Base-by-base conservation (phyloP, 306 rosid genomes). In the Echinosophora koreensis region DNA sequence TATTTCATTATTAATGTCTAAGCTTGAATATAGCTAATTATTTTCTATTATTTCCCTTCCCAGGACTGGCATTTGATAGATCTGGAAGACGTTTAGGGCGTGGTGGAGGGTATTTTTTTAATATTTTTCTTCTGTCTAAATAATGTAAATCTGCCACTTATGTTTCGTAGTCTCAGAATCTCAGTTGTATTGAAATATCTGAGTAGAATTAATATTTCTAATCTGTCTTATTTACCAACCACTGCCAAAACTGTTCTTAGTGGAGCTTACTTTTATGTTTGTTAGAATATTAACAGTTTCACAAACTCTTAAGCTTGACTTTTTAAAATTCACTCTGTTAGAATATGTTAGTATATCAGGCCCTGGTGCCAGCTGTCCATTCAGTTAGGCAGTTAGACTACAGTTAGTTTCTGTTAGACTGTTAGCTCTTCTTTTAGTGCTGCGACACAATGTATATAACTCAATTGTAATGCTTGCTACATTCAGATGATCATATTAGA, bases 11-110 rank as follows among this genome's bases (percentile, higher is more conserved):
- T 27, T 68, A 74, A 16, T 60, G 50, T 78, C 30, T 66, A 34
- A 52, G 51, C 60, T n/a, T 80, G 67, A 63, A 12, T 50, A 7
- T 78, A 68, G 35, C 57, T 77, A 28, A 76, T 49, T 11, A 42
- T 30, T 73, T 60, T 73, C 46, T 60, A 8, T 62, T 58, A 51
- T 42, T 85, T 82, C 72, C 77, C 41, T 72, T 84, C 8, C 27
- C 78, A 92, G 99, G 99, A 76, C 88, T 95, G 77, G 99, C 97
- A 59, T 92, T 96, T 85, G 98, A 96, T 79, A 92, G 84, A 87
- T 80, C 90, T 22, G 97, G 99, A 80, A 91, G 88, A 84, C 99
- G 97, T 47, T 75, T 95, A 81, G 99, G 99, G 58, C 97, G 99
- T 69, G 99, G 99, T 28, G 99, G 99, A 87, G 99, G 99, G 98